Percentiles rank a stretch among this genome's conserved stretches.
These are phyloP conservation scores for Rhizopus microsporus DNA, from an alignment of 371 early-diverging fungal genomes.

Conservation along the genomic window DNA sequence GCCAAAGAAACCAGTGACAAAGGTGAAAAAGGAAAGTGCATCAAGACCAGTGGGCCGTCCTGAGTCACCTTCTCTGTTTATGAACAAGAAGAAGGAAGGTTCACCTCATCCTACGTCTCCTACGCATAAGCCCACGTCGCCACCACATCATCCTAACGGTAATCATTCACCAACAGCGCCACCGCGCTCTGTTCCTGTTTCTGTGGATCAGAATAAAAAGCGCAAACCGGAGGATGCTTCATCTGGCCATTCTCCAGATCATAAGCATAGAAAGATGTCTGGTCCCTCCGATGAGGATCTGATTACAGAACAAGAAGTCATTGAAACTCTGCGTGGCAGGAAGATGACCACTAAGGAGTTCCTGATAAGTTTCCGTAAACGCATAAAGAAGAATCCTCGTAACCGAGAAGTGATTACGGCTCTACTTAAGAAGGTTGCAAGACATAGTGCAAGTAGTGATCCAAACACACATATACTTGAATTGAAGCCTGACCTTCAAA, in stretches of 20 bases:
- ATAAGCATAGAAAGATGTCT: slow-evolving; percentile 10
- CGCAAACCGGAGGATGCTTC: slow-evolving; percentile 29
- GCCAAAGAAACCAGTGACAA: slow-evolving; percentile 42
- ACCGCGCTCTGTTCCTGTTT: slow-evolving; percentile 5
- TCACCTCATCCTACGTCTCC: slow-evolving; percentile 5
- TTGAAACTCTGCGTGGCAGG: slow-evolving; percentile 56
- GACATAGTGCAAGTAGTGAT: slow-evolving; percentile 44
- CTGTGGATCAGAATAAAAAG: slow-evolving; percentile 30
- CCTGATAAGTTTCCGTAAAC: slow-evolving; percentile 62
- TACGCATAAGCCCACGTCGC: slow-evolving; percentile 1
- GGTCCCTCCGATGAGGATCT: slow-evolving; percentile 34
- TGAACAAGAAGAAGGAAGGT: slow-evolving; percentile 19
- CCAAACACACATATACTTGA: slow-evolving; percentile 46
- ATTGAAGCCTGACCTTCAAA: slow-evolving; percentile 46
- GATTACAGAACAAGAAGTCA: slow-evolving; percentile 72
- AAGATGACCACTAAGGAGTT: slow-evolving; percentile 69
- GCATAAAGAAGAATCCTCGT: slow-evolving; percentile 64
- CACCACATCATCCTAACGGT: slow-evolving; percentile 2
- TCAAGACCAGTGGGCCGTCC: slow-evolving; percentile 49
- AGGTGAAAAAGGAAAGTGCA: slow-evolving; percentile 53
- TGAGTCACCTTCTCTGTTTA: slow-evolving; percentile 46
- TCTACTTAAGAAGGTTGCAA: slow-evolving; percentile 68
- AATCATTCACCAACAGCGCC: slow-evolving; percentile 5
- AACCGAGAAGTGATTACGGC: slow-evolving; percentile 63
- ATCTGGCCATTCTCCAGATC: slow-evolving; percentile 2